Base-by-base conservation (phyloP, 306 rosid species). In the Quercus parvula region DNA sequence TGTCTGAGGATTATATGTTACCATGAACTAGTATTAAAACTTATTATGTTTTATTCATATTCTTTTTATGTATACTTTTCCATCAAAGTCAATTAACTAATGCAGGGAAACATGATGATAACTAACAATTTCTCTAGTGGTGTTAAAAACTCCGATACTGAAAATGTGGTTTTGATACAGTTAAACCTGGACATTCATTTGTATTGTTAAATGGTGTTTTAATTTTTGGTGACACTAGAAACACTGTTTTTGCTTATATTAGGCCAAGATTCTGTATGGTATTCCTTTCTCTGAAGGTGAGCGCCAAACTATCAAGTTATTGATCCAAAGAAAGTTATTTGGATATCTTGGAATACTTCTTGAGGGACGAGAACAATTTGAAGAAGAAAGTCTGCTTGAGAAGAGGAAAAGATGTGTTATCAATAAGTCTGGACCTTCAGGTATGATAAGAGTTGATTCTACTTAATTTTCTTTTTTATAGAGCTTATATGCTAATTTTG, bases 281-380 rank as follows among this genome's bases (percentile, higher is more conserved):
- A 88, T 86, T 83, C 90, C 92, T 46, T 91, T 91, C 90, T 83
- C 92, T 19, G 88, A 71, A 56, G 86, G 74, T n/a, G 98, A 93
- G 85, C 87, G 74, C 22, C 90, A 87, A 74, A 86, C 31, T 68
- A 90, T 88, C 24, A 91, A 90, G 88, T 75, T 82, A 67, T 70
- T 91, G 75, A 93, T 93, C 70, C 94, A 88, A 78, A 86, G 88
- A 56, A 90, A 86, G 78, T 75, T 93, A 83, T 93, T 79, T 67
- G 33, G 75, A 79, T 91, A 87, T 86, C 83, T 91, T 44, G 91
- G 80, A 22, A 73, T 89, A 73, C 71, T 93, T 73, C 86, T 93
- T 20, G 90, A 91, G 70, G 98, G 87, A 15, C 86, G 93, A 49
- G 91, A 90, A 72, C 25, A 27, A 64, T 93, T 93, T 77, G 94